Conservation (phyloP, 495 filamentous ascomycete species). For the Mycothermus thermophilus region DNA sequence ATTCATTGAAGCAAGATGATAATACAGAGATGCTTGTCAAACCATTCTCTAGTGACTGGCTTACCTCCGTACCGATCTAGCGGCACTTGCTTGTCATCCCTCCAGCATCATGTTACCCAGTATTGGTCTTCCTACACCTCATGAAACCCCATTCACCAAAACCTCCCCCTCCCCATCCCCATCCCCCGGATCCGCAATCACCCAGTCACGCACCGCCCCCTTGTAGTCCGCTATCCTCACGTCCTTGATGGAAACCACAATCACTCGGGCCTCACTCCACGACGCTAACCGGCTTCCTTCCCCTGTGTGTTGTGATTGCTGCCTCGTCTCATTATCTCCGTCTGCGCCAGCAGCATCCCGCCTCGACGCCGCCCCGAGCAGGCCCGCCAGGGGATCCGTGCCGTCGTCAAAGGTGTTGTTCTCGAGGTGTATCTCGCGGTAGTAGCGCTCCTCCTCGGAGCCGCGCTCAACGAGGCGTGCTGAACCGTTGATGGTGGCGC, state of each 20-base stretch:
- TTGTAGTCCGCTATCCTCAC: constrained; percentile 74
- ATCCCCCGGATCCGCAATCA: constrained; percentile 39
- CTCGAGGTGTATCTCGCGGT: constrained; percentile 65
- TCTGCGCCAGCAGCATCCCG: too few relatives aligned
- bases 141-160: constrained; percentile 20
- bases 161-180: constrained; percentile 7
- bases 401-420: constrained; percentile 69
- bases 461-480: constrained; percentile 57
- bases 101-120: too few relatives aligned
- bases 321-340: constrained; percentile 29
- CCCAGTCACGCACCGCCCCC: constrained; percentile 61
- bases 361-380: constrained; percentile 8
- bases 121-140: neutral
- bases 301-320: neutral
- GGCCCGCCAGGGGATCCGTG: constrained; percentile 5
- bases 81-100: too few relatives aligned
- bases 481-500: constrained; percentile 78
- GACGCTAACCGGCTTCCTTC: constrained; percentile 50
- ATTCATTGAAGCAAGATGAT: too few relatives aligned
- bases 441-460: constrained; percentile 70
- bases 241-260: constrained; percentile 59
- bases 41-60: too few relatives aligned
- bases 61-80: too few relatives aligned
- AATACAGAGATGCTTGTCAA: too few relatives aligned
- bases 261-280: constrained; percentile 53